Conservation (phyloP, 306 rosid species). For the Abrus pulchellus region DNA sequence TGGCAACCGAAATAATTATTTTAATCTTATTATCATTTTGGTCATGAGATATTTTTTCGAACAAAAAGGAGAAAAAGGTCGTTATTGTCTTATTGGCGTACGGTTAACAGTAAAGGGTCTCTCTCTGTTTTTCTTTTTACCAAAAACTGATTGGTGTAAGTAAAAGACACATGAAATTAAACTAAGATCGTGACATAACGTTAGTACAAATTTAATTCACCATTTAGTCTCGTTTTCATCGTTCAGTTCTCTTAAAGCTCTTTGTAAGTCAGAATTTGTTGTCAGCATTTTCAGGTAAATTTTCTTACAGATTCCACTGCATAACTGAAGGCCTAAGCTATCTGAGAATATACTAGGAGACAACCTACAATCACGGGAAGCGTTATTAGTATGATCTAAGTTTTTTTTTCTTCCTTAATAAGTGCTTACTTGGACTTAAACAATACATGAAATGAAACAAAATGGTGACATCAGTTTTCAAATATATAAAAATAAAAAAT, state of each 20-base stretch:
- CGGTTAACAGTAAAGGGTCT: neutral
- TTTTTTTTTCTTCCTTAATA: neutral
- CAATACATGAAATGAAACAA: too few species aligned
- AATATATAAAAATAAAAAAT: too few species aligned
- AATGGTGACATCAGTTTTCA: too few species aligned
- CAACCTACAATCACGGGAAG: conserved; percentile 49
- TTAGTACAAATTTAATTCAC: neutral
- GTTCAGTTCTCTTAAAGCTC: neutral
- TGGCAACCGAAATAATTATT: neutral
- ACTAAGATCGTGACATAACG: neutral
- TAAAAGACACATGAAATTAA: neutral
- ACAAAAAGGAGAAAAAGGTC: too few species aligned
- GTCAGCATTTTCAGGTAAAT: neutral
- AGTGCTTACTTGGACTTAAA: conserved; percentile 41
- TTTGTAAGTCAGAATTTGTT: neutral
- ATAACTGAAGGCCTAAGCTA: conserved; percentile 27
- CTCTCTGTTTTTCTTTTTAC: neutral
- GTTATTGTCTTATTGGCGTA: too few species aligned
- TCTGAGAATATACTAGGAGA: conserved; percentile 4
- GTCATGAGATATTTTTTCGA: neutral
- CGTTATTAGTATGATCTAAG: conserved; percentile 13
- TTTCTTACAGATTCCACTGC: conserved; percentile 13
- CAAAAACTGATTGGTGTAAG: neutral
- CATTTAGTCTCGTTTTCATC: neutral
- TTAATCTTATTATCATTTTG: neutral